Base-by-base conservation (phyloP, 371 early-diverging fungal species). In the Cokeromyces recurvatus region DNA sequence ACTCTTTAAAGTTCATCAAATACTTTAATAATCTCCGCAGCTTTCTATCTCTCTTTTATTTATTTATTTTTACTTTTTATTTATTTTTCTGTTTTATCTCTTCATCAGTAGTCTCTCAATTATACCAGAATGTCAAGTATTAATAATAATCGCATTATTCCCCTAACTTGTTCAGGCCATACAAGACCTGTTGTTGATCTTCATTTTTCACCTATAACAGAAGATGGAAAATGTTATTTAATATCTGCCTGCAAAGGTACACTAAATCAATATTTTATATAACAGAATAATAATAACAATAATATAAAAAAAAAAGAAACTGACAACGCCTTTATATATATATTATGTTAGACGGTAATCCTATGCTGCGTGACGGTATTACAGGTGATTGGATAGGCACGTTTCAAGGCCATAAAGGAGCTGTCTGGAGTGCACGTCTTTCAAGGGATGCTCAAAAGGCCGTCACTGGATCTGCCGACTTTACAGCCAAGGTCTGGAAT, bases 371-470 rank as follows among this genome's bases (percentile, higher is more conserved):
- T 48, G 84, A 88, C 50, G 93, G 93, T 14, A 70, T 77, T 24
- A 92, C 93, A 1, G 93, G 93, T 32, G 91, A 92, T 61, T 92
- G 91, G 91, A 85, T 91, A 46, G 93, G 93, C 4, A 89, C 88
- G 8, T 90, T 91, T 51, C 54, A 80, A 51, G 91, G 91, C 14
- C 93, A 92, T 62, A 90, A 92, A 66, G 91, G 91, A 29, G 91
- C 91, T 4, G 91, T 92, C 0, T 90, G 93, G 93, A 84, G 84
- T 53, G 89, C 93, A n/a, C 78, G 84, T 39, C 69, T 92, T 37
- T 82, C 81, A 11, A 67, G 73, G 16, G 85, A 86, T 55, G 83
- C 91, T 6, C 66, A 77, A 24, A 74, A 76, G 38, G 90, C 90
- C 25, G 90, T 91, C 7, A 92, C 93, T 0, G 91, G 86, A 16